Conservation (phyloP, 1,139 yeast genomes). For the Hansenula anomala region DNA sequence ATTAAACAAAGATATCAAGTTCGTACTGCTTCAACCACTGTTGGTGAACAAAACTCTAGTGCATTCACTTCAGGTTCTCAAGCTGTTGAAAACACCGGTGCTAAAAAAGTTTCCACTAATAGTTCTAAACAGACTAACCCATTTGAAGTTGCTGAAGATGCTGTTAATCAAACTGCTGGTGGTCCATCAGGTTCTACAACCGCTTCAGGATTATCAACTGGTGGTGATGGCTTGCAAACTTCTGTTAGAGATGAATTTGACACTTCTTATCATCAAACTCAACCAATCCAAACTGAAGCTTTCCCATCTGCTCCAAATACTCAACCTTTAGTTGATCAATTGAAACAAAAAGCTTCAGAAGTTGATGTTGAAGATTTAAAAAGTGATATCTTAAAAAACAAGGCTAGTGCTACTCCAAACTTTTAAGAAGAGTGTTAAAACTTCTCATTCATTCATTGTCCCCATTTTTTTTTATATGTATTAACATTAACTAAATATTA, state of each 20-base stretch:
- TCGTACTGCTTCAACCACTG: constrained; percentile 71
- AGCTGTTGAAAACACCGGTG: constrained; percentile 18
- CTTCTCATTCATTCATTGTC: too few relatives aligned
- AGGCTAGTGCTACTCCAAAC: constrained; percentile 18
- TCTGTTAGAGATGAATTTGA: constrained; percentile 22
- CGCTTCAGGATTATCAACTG: constrained; percentile 26
- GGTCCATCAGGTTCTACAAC: constrained; percentile 30
- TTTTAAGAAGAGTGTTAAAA: constrained; percentile 7
- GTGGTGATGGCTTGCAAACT: too few relatives aligned
- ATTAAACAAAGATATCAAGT: constrained; percentile 53
- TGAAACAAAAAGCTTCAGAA: constrained; percentile 11
- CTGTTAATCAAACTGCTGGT: constrained; percentile 19
- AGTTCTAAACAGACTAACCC: constrained; percentile 4
- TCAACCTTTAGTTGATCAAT: constrained; percentile 18
- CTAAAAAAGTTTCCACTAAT: constrained; percentile 4
- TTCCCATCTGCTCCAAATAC: constrained; percentile 45
- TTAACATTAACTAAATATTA: too few relatives aligned
- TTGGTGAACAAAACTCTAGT: constrained; percentile 38
- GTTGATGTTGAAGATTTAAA: constrained; percentile 25
- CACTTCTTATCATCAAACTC: constrained; percentile 30
- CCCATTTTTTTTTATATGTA: too few relatives aligned
- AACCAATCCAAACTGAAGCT: constrained; percentile 25
- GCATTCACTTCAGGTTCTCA: constrained; percentile 22
- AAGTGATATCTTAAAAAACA: constrained; percentile 25
- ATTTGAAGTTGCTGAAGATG: constrained; percentile 3